Evolutionary conservation across 768 basidiomycete genomes (phyloP), one percentile per base, ranked within the genome.

Genomic region (Galerina sulciceps): DNA sequence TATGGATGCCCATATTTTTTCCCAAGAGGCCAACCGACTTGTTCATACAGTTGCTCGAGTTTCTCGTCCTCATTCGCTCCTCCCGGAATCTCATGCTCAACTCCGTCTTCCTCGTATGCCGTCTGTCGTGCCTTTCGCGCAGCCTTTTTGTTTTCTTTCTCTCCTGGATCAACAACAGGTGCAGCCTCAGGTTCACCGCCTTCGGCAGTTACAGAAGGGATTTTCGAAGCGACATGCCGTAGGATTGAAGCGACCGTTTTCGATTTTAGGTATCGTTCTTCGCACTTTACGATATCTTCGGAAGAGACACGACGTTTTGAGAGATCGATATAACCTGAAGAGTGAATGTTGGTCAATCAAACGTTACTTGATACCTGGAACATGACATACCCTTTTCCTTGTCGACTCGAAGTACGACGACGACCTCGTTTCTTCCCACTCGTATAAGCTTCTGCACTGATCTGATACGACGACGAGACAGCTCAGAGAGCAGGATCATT

Each of bases 401-500:
- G 82, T 99, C 97, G 22, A 99, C 96, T 63, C 97, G 83, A 55
- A 99, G 86, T 0, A 98, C 97, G 63, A 99, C 96, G 59, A 99
- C 97, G 61, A 98, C 96, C 71, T 99, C 96, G 73, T 99, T 99
- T 67, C 97, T 84, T 18, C 97, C 97, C 8, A 99, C 94, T 36
- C 96, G 83, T 73, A 99, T 99, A 58, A 99, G 85, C 74, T 99
- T 99, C 74, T 99, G 96, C 31, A 99, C 97, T 6, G 93, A 96
- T 65, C 96, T 78, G 68, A 99, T 99, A 69, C 96, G 96, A 68
- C 97, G 83, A 67, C 97, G 79, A 4, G 96, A 99, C 2, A 99
- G 88, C 72, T 99, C 97, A 2, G 97, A 97, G n/a, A 99, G 88
- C 11, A 99, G 78, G 65, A 99, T 99, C 97, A 99, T 99, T 65